These are phyloP conservation scores for Eleusine coracana DNA, from an alignment of 176 grass and related monocot genomes.

Conservation along the genomic window DNA sequence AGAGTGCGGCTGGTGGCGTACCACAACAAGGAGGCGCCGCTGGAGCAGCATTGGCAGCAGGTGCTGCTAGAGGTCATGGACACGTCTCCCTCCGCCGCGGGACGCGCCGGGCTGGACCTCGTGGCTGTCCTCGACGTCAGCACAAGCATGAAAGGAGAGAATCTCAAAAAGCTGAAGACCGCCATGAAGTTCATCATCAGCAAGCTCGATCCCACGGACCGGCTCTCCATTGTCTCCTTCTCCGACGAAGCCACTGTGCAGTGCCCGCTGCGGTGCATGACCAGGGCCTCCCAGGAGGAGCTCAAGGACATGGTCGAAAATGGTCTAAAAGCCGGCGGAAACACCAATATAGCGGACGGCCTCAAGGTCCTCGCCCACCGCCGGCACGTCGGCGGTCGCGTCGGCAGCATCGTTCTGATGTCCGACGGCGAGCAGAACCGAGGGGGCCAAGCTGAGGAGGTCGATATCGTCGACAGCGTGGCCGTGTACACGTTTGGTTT, in stretches of 20 bases:
- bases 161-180: not conserved
- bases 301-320: not conserved
- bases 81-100: not conserved
- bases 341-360: not conserved
- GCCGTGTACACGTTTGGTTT: slow-evolving; percentile 57
- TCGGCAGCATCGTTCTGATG: slow-evolving; percentile 36
- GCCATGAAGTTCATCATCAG: slow-evolving; percentile 44
- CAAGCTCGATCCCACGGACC: slow-evolving; percentile 39
- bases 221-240: slow-evolving; percentile 53
- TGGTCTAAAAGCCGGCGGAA: not conserved
- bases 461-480: not conserved
- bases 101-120: slow-evolving; percentile 35
- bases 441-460: not conserved
- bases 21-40: slow-evolving; percentile 5
- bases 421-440: slow-evolving; percentile 4
- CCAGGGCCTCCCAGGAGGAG: not conserved
- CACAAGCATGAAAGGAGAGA: not conserved
- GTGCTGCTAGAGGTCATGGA: slow-evolving; percentile 44
- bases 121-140: slow-evolving; percentile 50
- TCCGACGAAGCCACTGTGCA: not conserved
- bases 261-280: slow-evolving; percentile 9
- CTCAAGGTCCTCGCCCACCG: slow-evolving; percentile 19
- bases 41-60: not conserved
- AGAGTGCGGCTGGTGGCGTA: slow-evolving; percentile 18
- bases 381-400: not conserved